Base-by-base conservation (phyloP, 2,329 filamentous ascomycete genomes). In the Coniochaeta ligniaria region DNA sequence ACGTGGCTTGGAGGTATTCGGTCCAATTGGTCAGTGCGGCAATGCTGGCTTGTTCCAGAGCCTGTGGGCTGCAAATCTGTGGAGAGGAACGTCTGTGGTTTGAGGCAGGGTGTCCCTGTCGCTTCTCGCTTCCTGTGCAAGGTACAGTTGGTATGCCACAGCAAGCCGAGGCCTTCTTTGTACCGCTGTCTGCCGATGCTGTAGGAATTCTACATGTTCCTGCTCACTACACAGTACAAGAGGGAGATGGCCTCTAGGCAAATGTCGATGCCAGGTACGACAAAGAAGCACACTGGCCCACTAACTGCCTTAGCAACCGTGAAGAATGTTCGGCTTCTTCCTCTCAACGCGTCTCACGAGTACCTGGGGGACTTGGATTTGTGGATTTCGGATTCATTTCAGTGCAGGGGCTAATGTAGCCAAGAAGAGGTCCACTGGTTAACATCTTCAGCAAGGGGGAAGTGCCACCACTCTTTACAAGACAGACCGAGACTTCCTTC, bases 11-110 rank as follows among this genome's bases (percentile, higher is more conserved):
- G 54, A 57, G 12, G 17, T 28, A 2, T 16, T 14, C 33, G 54
- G 43, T 47, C 28, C 22, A 20, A 57, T 57, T 57, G 54, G 54
- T 12, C 54, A 36, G 28, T 57, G 54, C 28, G 43, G 43, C 20
- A 47, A 47, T 47, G 43, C 22, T 52, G 47, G 31, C 2, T 38
- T 38, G 54, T 57, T 57, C 54, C 31, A 57, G 54, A 57, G 47
- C 24, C 2, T n/a, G 54, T 57, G 54, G 54, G 54, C 12, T 57
- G 54, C 35, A 38, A 57, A 57, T 57, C 54, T 57, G 54, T 52
- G 47, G 47, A 52, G 47, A 52, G 47, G 24, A 31, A 52, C 47
- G 54, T 57, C 31, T 35, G 54, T 57, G 28, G 35, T 22, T 38
- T 36, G 31, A 22, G 16, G 35, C 54, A 36, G 54, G 54, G 54